These are phyloP conservation scores for Apiosordaria backusii DNA, from an alignment of 495 filamentous ascomycete genomes.

Conservation along the genomic window DNA sequence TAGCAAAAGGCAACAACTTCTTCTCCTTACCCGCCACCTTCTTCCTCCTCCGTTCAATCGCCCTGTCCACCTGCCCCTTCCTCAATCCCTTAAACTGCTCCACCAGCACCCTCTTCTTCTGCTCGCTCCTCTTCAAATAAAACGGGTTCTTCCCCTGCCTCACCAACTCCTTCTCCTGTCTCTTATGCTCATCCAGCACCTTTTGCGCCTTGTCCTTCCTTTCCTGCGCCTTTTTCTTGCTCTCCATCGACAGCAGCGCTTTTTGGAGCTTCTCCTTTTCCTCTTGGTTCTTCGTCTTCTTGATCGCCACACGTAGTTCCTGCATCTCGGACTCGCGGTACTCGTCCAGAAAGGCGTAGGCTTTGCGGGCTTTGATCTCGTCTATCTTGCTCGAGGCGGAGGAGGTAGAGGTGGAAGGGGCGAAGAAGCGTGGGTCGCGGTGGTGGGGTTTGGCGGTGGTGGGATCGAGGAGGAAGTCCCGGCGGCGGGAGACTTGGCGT, in stretches of 20 bases:
- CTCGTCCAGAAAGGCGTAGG: constrained; percentile 81
- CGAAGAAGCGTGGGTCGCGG: constrained; percentile 81
- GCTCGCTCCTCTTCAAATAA: constrained; percentile 83
- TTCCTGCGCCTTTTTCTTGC: constrained; percentile 62
- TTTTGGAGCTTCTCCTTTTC: constrained; percentile 64
- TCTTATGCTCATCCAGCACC: constrained; percentile 67
- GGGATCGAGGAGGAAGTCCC: constrained; percentile 62
- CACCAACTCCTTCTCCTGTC: constrained; percentile 77
- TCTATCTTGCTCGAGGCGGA: constrained; percentile 43
- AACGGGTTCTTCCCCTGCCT: constrained; percentile 88
- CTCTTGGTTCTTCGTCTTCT: constrained; percentile 59
- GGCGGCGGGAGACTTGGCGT: constrained; percentile 72
- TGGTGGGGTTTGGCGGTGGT: constrained; percentile 47
- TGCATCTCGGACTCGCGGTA: constrained; percentile 78
- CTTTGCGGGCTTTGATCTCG: constrained; percentile 54
- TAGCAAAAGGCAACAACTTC: constrained; percentile 67
- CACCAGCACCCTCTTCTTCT: constrained; percentile 76
- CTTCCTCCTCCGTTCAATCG: constrained; percentile 78
- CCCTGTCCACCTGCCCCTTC: constrained; percentile 72
- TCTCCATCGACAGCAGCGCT: constrained; percentile 64
- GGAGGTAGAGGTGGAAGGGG: constrained; percentile 49
- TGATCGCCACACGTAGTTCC: constrained; percentile 61
- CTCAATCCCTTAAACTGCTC: constrained; percentile 78
- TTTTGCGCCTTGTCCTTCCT: constrained; percentile 62
- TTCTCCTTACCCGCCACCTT: constrained; percentile 77